These are phyloP conservation scores for Roridomyces roridus DNA, from an alignment of 768 basidiomycete genomes.

Conservation along the genomic window DNA sequence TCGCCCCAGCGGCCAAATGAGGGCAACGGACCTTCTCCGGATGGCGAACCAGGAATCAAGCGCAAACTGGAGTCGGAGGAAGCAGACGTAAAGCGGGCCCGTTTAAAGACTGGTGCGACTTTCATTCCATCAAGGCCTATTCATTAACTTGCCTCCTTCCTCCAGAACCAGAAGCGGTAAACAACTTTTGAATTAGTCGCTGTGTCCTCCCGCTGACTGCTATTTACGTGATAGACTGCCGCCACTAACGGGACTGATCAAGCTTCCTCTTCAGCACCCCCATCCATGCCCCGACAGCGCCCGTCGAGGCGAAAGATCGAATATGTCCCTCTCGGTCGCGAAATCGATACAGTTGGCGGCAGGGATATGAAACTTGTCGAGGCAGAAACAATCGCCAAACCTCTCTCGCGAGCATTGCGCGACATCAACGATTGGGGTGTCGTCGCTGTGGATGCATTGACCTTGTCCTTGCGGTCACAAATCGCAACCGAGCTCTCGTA, in stretches of 20 bases:
- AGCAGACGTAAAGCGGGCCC: constrained; percentile 68
- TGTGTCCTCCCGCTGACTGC: constrained; percentile 4
- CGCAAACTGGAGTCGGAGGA: constrained; percentile 75
- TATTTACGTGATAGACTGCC: constrained; percentile 37
- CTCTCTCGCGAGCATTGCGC: constrained; percentile 64
- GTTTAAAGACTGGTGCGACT: constrained; percentile 73
- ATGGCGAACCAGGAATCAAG: constrained; percentile 69
- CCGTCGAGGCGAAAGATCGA: constrained; percentile 82
- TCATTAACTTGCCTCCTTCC: constrained; percentile 26
- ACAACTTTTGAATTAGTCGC: constrained; percentile 33
- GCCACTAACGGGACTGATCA: constrained; percentile 33
- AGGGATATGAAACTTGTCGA: constrained; percentile 76
- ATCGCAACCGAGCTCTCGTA: constrained; percentile 87
- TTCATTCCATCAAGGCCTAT: constrained; percentile 11
- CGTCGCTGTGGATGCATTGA: constrained; percentile 90
- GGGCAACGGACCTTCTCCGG: constrained; percentile 32
- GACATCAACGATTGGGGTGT: constrained; percentile 86
- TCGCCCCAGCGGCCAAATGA: constrained; percentile 13
- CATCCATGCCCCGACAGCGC: constrained; percentile 46
- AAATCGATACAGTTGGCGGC: constrained; percentile 79
- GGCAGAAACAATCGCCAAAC: constrained; percentile 57
- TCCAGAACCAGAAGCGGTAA: constrained; percentile 54
- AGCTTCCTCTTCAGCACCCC: constrained; percentile 33
- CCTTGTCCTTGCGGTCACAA: constrained; percentile 91
- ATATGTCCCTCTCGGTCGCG: constrained; percentile 82